Base-by-base conservation (phyloP, 371 early-diverging fungal genomes). In the Saksenaea oblongispora region DNA sequence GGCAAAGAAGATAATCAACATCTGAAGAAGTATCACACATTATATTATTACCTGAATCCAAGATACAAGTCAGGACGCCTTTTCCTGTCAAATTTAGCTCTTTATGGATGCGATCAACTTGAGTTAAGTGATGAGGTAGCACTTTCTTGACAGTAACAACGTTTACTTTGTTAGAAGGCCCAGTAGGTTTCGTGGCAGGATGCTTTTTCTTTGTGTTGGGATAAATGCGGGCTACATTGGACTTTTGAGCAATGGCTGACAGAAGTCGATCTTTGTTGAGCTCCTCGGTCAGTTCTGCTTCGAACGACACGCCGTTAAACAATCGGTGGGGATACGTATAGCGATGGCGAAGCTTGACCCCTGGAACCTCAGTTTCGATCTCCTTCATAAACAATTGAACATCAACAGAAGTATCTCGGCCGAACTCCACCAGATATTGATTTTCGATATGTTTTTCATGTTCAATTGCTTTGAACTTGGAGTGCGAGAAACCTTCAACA, bases 51-150 rank as follows among this genome's bases (percentile, higher is more conserved):
- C 90, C 90, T 5, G 87, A 76, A 61, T 89, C 90, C 35, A 89
- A 77, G 18, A 90, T 74, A 34, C 87, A 88, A 31, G 90, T 82
- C 61, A 82, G 80, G 64, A 89, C 69, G 1, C 84, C 87, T 54
- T 74, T 75, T 18, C 90, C 91, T n/a, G 74, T 83, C 18, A 68
- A 9, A 18, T 66, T 59, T 1, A 71, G 62, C 27, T 66, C 60
- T 11, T 22, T 11, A 27, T 71, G 71, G 1, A 75, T 69, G 11
- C 62, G 62, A 15, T 68, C 60, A 3, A 71, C 63, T 35, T 69
- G 69, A 18, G 75, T 64, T n/a, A 75, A 17, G 9, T 47, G 11
- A 18, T 64, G 27, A 51, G 57, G 22, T 36, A 58, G 26, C 34
- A 39, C 8, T 3, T 3, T 47, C 22, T 22, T 17, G 10, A 47